Base-by-base conservation (phyloP, 768 basidiomycete species). In the Amanita phalloides region DNA sequence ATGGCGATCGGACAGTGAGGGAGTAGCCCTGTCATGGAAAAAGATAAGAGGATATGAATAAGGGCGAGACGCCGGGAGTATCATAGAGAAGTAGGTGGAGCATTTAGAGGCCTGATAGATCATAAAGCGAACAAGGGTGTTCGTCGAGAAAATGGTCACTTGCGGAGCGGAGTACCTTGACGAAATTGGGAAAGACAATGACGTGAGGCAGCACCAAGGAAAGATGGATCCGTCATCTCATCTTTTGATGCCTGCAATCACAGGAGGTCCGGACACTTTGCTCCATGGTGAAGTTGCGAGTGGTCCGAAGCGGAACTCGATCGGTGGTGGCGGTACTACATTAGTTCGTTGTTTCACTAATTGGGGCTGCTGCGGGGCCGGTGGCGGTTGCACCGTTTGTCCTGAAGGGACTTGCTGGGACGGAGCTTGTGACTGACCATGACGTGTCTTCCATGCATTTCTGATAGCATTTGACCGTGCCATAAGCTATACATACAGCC, bases 391-490 rank as follows among this genome's bases (percentile, higher is more conserved):
- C 14, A 57, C 58, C 21, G 55, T 60, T 17, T 56, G 64, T 20
- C 54, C 30, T 9, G 45, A 32, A 5, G 57, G 54, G 33, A 62
- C 56, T 9, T 66, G 55, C 48, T 49, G 48, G 23, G 36, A 17
- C 14, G 35, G 48, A 39, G 57, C 63, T 23, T 66, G 62, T 30
- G 71, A 51, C 48, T 72, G 73, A 14, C 65, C 70, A 33, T 72
- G 72, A 14, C 88, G 79, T 17, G 72, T 67, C 66, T 90, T 90
- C 88, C 88, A 90, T 2, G 84, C 77, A 45, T 73, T 73, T 37
- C 85, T 81, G 59, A 91, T 84, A 14, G 71, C 64, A 43, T 70
- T 73, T 7, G 79, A 79, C 47, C 83, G 78, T 37, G 74, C 75
- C 10, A 91, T 73, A 41, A 91, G 76, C 90, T 91, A 57, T 10